Conservation (phyloP, 225 moss, liverwort and hornwort species). For the Marchantia paleacea region DNA sequence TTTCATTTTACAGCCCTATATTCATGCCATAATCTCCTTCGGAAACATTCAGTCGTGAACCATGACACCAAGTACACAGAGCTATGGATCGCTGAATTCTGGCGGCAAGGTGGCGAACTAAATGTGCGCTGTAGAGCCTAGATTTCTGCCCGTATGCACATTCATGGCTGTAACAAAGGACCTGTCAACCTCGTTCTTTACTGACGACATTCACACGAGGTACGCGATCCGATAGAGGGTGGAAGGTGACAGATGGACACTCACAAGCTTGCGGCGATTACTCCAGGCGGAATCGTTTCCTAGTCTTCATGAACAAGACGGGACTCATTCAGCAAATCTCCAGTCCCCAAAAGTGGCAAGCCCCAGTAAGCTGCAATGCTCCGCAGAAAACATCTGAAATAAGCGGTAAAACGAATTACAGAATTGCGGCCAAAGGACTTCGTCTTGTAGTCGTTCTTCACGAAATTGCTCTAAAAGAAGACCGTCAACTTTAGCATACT, state of each 20-base stretch:
- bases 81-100: too few species aligned
- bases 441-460: neutral
- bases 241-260: neutral
- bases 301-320: slow-evolving; percentile 3
- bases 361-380: neutral
- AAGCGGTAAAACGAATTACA: neutral
- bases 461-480: neutral
- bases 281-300: neutral
- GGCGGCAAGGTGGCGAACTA: too few species aligned
- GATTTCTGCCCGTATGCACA: neutral
- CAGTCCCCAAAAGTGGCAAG: neutral
- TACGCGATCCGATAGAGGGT: neutral
- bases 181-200: neutral
- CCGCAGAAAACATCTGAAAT: neutral
- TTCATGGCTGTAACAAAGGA: neutral
- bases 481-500: neutral
- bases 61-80: too few species aligned
- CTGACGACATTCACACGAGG: neutral
- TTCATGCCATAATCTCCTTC: too few species aligned
- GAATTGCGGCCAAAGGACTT: neutral
- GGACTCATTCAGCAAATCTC: neutral
- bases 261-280: neutral
- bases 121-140: too few species aligned
- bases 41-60: too few species aligned
- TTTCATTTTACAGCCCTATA: too few species aligned